Base-by-base conservation (phyloP, 2,329 filamentous ascomycete species). In the Emmonsiellopsis sp. region DNA sequence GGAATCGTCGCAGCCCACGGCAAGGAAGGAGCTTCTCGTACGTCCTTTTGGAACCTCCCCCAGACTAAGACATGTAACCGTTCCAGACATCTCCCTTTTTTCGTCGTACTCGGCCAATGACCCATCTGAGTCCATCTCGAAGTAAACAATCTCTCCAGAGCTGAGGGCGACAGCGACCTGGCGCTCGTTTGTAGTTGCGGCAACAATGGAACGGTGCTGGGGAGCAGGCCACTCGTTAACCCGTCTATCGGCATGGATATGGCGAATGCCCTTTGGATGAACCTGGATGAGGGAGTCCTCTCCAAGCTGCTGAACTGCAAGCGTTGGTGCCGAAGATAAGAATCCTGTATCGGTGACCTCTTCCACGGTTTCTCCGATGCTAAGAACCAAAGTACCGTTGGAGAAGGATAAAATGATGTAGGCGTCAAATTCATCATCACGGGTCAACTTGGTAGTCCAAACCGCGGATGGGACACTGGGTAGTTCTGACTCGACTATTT, bases 91-190 rank as follows among this genome's bases (percentile, higher is more conserved):
- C 63, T 94, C 87, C 63, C 90, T 89, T 68, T 92, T 90, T 65
- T 97, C 91, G 59, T 97, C 87, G 60, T 96, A 95, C 72, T 97
- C 92, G 35, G 89, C 89, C 34, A 97, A 77, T 3, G 87, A 87
- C 32, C 91, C 91, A 69, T 97, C 92, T 0, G 83, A 80, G 64
- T 96, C 93, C 83, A 96, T 92, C 68, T 98, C 94, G 62, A 98
- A 98, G 67, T 97, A 98, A 42, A 95, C 88, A 58, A 98, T 92
- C 69, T 98, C 93, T 38, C 92, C 92, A 7, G 91, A 96, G 66
- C 91, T 97, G 30, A 99, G 77, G 1, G 93, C 93, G 49, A 97
- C 85, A 3, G 90, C 90, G 30, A 98, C 89, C 71, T 99, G 93
- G 42, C 88, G 83, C 62, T 92, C 85, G 64, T 98, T 99, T 13